A percentile compares a stretch with the other conserved stretches of the same genome.
phyloP scores from a whole-genome alignment of 129 eudicot genomes.

The Gnaphalium uliginosum region DNA sequence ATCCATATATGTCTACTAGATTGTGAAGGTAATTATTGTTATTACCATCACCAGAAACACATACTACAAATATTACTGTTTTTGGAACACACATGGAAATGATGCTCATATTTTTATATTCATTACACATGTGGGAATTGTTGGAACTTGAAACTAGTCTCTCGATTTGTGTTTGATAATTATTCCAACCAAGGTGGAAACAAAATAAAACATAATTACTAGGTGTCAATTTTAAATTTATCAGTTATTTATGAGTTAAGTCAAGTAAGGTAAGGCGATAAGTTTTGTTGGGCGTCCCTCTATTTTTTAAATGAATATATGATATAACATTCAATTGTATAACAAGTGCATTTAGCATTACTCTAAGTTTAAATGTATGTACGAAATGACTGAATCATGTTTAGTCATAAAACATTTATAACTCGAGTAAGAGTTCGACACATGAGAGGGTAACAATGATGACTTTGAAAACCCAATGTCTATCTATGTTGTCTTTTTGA shows the following conservation, averaged over 20 bases:
- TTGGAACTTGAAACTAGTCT: neutral
- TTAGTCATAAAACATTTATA: slow-evolving; percentile 15
- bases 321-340: too few relatives aligned
- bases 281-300: too few relatives aligned
- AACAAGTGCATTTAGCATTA: too few relatives aligned
- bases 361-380: too few relatives aligned
- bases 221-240: too few relatives aligned
- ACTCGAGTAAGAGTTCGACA: slow-evolving; percentile 10
- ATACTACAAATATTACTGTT: too few relatives aligned
- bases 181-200: neutral
- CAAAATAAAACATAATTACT: too few relatives aligned
- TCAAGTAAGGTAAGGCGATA: too few relatives aligned
- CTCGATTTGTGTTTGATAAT: neutral
- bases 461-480: slow-evolving; percentile 17
- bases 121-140: neutral
- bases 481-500: slow-evolving; percentile 7
- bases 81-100: neutral
- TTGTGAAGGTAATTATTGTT: neutral
- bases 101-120: too few relatives aligned
- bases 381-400: too few relatives aligned
- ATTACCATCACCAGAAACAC: neutral
- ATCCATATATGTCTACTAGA: neutral
- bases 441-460: slow-evolving; percentile 17
- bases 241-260: too few relatives aligned
- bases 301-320: too few relatives aligned